Evolutionary conservation across 495 filamentous ascomycete genomes (phyloP).

Genomic region (Penicillium canariense): DNA sequence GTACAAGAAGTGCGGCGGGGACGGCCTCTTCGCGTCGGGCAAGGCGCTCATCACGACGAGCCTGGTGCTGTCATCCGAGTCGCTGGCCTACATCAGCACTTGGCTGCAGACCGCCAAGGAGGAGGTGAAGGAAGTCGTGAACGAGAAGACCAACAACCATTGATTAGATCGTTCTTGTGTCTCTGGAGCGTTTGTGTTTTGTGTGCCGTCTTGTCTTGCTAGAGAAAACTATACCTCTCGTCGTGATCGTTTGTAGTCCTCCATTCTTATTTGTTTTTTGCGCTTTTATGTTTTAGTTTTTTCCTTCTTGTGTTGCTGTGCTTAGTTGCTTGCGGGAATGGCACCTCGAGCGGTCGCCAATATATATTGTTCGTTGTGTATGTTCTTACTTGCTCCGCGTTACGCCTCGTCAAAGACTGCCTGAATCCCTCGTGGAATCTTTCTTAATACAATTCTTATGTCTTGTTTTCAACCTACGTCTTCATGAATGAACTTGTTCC

Average conservation of each 20-base stretch:
- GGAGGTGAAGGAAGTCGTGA: constrained; percentile 55
- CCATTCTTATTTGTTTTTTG: background rate
- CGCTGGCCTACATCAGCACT: constrained; percentile 54
- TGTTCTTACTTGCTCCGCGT: background rate
- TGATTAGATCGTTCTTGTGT: constrained; percentile 5
- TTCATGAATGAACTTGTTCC: too few species aligned
- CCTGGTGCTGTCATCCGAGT: constrained; percentile 68
- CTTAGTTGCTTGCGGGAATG: background rate
- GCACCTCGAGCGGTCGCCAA: background rate
- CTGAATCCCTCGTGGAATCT: background rate
- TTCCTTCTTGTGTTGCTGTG: background rate
- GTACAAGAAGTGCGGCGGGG: constrained; percentile 71
- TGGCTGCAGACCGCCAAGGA: constrained; percentile 59
- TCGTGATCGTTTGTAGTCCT: constrained; percentile 5
- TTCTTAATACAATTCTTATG: too few species aligned
- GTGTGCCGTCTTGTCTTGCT: constrained; percentile 13
- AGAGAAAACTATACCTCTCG: constrained; percentile 30
- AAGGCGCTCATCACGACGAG: constrained; percentile 76
- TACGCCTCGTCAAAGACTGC: background rate
- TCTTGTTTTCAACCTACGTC: too few species aligned
- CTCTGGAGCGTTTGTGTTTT: constrained; percentile 5
- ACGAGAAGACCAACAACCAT: constrained; percentile 50
- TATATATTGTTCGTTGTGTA: constrained; percentile 5
- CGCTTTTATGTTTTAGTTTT: background rate
- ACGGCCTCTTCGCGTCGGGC: constrained; percentile 62